phyloP scores from a whole-genome alignment of 1,284 basidiomycete genomes.

The Naganishia albida region DNA sequence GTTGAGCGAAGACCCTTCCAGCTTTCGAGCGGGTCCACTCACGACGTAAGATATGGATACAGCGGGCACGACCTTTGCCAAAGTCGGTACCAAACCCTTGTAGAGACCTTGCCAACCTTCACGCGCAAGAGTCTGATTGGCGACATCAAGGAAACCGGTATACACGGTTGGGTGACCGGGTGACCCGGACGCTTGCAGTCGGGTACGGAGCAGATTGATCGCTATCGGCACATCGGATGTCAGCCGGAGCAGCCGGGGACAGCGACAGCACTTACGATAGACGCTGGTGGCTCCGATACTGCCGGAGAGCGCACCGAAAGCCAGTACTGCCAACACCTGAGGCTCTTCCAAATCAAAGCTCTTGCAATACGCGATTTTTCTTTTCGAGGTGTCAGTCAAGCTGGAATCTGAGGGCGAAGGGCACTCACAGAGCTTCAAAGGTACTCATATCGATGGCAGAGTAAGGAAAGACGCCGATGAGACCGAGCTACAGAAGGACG shows the following conservation, averaged over 20 bases:
- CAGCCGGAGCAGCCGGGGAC: not conserved
- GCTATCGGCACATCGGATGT: constrained; percentile 47
- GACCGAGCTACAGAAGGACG: constrained; percentile 65
- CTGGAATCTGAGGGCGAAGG: too few relatives aligned
- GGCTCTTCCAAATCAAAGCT: constrained; percentile 81
- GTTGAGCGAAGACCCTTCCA: not conserved
- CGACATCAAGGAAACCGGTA: constrained; percentile 83
- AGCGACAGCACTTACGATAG: constrained; percentile 60
- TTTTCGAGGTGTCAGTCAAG: constrained; percentile 2
- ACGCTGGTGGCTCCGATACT: constrained; percentile 89
- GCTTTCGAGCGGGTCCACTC: constrained; percentile 5
- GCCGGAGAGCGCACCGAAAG: constrained; percentile 85
- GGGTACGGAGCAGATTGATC: constrained; percentile 88
- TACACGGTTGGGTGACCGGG: constrained; percentile 88
- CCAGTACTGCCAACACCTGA: constrained; percentile 74
- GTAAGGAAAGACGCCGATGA: constrained; percentile 85
- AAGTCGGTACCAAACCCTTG: constrained; percentile 82
- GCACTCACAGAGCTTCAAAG: constrained; percentile 70
- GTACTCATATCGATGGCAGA: constrained; percentile 93
- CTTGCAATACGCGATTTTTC: constrained; percentile 74
- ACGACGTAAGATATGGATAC: constrained; percentile 94
- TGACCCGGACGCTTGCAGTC: constrained; percentile 92
- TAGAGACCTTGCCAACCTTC: constrained; percentile 97
- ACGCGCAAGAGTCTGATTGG: constrained; percentile 72
- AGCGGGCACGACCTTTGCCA: constrained; percentile 92